Evolutionary conservation across 2,329 filamentous ascomycete genomes (phyloP).

Genomic region (Allantophomopsis cytisporea): DNA sequence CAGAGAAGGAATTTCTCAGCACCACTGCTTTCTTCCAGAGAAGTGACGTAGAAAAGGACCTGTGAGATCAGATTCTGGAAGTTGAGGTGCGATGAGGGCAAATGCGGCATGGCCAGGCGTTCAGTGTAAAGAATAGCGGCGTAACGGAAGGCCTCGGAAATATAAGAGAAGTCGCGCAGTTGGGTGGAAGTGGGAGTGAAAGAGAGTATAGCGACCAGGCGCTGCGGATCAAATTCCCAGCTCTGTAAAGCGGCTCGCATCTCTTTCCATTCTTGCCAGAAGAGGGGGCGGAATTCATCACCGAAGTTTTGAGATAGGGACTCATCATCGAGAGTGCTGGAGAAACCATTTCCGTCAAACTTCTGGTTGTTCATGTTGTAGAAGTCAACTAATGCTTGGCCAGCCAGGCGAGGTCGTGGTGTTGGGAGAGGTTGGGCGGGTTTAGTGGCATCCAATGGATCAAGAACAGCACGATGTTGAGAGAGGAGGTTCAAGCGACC

Average conservation of each 20-base stretch:
- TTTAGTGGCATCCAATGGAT: slow-evolving; percentile 26
- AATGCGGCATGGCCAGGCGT: slow-evolving; percentile 64
- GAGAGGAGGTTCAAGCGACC: slow-evolving; percentile 76
- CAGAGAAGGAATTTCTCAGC: slow-evolving; percentile 84
- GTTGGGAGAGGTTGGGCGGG: slow-evolving; percentile 12
- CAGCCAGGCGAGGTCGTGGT: slow-evolving; percentile 24
- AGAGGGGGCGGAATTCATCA: slow-evolving; percentile 49
- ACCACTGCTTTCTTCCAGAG: slow-evolving; percentile 56
- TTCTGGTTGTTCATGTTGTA: slow-evolving; percentile 39
- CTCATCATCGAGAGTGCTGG: slow-evolving; percentile 38
- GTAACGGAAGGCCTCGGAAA: slow-evolving; percentile 84
- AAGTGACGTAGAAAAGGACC: slow-evolving; percentile 71
- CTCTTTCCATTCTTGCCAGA: slow-evolving; percentile 80
- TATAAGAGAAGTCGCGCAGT: slow-evolving; percentile 61
- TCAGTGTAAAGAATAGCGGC: slow-evolving; percentile 82
- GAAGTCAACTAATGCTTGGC: slow-evolving; percentile 28
- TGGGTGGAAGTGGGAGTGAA: slow-evolving; percentile 41
- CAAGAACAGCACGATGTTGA: slow-evolving; percentile 47
- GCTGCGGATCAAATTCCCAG: slow-evolving; percentile 60
- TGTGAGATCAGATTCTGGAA: slow-evolving; percentile 76
- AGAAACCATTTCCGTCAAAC: slow-evolving; percentile 57
- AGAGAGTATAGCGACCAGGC: slow-evolving; percentile 35
- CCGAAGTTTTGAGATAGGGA: slow-evolving; percentile 26
- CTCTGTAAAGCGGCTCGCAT: slow-evolving; percentile 62
- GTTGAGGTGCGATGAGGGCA: slow-evolving; percentile 59